Conservation (phyloP, 805 yeast genomes). For the Ogataea trehaloabstinens region DNA sequence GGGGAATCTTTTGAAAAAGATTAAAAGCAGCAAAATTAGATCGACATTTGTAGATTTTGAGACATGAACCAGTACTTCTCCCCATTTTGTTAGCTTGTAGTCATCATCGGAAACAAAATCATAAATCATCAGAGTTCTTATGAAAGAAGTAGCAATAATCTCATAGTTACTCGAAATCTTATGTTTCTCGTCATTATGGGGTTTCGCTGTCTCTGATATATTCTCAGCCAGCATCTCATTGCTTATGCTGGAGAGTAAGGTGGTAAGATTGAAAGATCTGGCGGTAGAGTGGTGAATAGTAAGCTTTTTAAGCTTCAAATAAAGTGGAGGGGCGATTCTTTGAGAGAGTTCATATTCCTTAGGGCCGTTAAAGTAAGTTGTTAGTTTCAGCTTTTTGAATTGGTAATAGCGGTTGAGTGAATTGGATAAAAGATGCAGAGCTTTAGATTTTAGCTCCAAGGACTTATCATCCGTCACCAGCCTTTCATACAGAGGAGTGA, state of each 20-base stretch:
- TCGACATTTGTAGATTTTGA: slow-evolving; percentile 32
- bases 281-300: slow-evolving; percentile 30
- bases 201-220: slow-evolving; percentile 10
- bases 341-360: slow-evolving; percentile 42
- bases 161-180: slow-evolving; percentile 47
- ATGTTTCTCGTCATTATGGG: slow-evolving; percentile 23
- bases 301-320: slow-evolving; percentile 36
- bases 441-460: slow-evolving; percentile 54
- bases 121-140: slow-evolving; percentile 51
- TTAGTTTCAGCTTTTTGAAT: slow-evolving; percentile 59
- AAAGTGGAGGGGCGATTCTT: slow-evolving; percentile 53
- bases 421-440: slow-evolving; percentile 65
- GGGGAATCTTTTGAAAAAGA: slow-evolving; percentile 39
- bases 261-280: slow-evolving; percentile 32
- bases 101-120: slow-evolving; percentile 46
- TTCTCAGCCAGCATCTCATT: slow-evolving; percentile 30
- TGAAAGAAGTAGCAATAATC: slow-evolving; percentile 51
- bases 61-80: slow-evolving; percentile 43
- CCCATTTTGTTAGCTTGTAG: slow-evolving; percentile 49
- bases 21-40: slow-evolving; percentile 44
- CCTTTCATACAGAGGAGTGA: slow-evolving; percentile 53
- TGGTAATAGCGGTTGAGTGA: slow-evolving; percentile 83
- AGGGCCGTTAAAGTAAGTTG: slow-evolving; percentile 27
- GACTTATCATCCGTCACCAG: slow-evolving; percentile 47
- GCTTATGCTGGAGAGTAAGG: slow-evolving; percentile 29